Percentiles rank a stretch among this genome's conserved stretches.
phyloP scores from a whole-genome alignment of 2,329 filamentous ascomycete species.

The Penicillium freii region DNA sequence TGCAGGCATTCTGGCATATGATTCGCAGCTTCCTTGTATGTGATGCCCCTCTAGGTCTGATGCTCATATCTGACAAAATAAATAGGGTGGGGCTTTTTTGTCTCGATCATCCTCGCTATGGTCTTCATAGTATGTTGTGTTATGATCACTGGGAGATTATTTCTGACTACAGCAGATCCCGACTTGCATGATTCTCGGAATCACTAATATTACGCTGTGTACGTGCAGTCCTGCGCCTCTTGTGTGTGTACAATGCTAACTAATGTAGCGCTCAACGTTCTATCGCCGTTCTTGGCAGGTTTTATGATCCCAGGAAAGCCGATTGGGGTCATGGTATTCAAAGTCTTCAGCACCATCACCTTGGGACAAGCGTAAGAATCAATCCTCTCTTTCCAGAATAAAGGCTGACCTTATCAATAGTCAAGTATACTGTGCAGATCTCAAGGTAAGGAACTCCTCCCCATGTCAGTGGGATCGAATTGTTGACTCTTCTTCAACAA shows the following conservation, averaged over 20 bases:
- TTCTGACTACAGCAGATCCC: constrained; percentile 17
- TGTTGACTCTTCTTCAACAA: constrained; percentile 3
- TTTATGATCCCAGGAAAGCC: constrained; percentile 28
- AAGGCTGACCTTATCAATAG: constrained; percentile 4
- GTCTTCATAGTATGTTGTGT: constrained; percentile 20
- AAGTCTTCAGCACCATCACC: constrained; percentile 28
- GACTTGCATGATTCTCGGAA: constrained; percentile 25
- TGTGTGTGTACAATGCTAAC: not conserved
- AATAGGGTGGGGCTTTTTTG: constrained; percentile 25
- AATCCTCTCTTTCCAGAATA: not conserved
- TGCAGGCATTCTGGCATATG: constrained; percentile 22
- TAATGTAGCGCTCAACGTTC: constrained; percentile 22
- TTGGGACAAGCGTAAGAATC: constrained; percentile 25
- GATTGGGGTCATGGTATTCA: constrained; percentile 29
- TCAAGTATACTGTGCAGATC: constrained; percentile 17
- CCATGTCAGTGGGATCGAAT: not conserved
- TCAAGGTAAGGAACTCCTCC: constrained; percentile 10
- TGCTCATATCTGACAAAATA: constrained; percentile 1
- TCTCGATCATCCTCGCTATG: constrained; percentile 20
- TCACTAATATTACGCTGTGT: constrained; percentile 26
- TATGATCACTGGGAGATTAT: not conserved
- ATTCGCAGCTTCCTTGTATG: constrained; percentile 23
- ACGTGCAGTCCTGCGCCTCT: not conserved
- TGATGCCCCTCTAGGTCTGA: not conserved
- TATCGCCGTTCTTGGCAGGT: constrained; percentile 26